Conservation (phyloP, 1,284 basidiomycete species). For the Mycena sp. region DNA sequence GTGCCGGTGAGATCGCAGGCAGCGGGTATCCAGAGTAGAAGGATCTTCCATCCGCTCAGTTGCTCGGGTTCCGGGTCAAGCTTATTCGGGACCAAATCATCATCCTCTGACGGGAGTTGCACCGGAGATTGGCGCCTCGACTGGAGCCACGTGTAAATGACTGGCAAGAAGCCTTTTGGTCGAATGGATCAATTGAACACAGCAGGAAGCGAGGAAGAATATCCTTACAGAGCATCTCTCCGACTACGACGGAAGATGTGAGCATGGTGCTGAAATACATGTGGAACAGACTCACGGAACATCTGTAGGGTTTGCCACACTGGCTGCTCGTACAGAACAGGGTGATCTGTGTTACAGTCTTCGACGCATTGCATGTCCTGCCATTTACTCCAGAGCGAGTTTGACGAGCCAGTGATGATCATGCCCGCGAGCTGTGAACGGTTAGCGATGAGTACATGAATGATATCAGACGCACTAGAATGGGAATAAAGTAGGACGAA, state of each 20-base stretch:
- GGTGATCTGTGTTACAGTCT: slow-evolving; percentile 76
- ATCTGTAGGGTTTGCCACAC: slow-evolving; percentile 85
- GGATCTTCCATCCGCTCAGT: slow-evolving; percentile 75
- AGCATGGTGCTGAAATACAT: slow-evolving; percentile 33
- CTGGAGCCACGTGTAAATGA: slow-evolving; percentile 74
- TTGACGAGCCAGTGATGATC: slow-evolving; percentile 79
- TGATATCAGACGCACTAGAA: slow-evolving; percentile 50
- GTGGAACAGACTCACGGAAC: slow-evolving; percentile 75
- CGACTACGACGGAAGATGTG: slow-evolving; percentile 67
- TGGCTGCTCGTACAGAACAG: slow-evolving; percentile 88
- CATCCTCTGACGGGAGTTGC: slow-evolving; percentile 64
- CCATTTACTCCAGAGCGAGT: slow-evolving; percentile 85
- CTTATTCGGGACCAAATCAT: slow-evolving; percentile 55
- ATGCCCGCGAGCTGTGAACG: slow-evolving; percentile 60
- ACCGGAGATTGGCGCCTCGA: slow-evolving; percentile 58
- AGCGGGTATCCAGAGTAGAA: slow-evolving; percentile 90
- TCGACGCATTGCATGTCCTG: slow-evolving; percentile 97
- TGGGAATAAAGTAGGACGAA: slow-evolving; percentile 57
- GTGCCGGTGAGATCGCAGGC: slow-evolving; percentile 89
- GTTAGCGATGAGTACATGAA: neutral
- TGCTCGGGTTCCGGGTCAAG: slow-evolving; percentile 50
- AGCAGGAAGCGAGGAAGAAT: slow-evolving; percentile 45
- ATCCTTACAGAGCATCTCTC: slow-evolving; percentile 90
- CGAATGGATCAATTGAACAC: slow-evolving; percentile 43
- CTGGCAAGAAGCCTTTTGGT: slow-evolving; percentile 81